Evolutionary conservation across 495 filamentous ascomycete genomes (phyloP).

Genomic region (Terfezia boudieri): DNA sequence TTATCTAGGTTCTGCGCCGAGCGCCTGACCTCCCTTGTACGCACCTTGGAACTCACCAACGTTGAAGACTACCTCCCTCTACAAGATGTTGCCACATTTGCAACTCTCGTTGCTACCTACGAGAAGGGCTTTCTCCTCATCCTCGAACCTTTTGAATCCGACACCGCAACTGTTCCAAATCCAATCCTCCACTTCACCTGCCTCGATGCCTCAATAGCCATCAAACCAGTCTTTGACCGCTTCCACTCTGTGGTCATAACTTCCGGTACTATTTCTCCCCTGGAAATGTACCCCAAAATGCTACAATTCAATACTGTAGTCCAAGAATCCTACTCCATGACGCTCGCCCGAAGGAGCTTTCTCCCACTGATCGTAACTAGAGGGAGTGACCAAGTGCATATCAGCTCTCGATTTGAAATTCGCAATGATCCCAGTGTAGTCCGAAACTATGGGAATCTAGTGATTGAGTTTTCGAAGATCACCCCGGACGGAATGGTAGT

Average conservation of each 20-base stretch:
- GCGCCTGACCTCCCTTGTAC: constrained; percentile 77
- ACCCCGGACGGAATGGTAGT: constrained; percentile 96
- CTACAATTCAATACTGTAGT: constrained; percentile 76
- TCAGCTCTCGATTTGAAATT: constrained; percentile 79
- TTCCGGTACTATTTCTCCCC: constrained; percentile 83
- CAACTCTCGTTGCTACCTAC: constrained; percentile 92
- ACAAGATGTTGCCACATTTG: constrained; percentile 95
- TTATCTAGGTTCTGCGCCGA: constrained; percentile 61
- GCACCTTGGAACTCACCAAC: constrained; percentile 87
- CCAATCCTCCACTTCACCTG: constrained; percentile 91
- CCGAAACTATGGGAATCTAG: constrained; percentile 78
- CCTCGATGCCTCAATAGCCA: constrained; percentile 92
- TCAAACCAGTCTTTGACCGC: constrained; percentile 91
- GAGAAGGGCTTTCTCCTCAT: constrained; percentile 94
- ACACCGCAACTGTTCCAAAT: constrained; percentile 86
- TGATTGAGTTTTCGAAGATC: constrained; percentile 82
- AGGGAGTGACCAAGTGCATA: constrained; percentile 75
- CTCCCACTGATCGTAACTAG: constrained; percentile 92
- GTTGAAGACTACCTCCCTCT: constrained; percentile 95
- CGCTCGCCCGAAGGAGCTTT: constrained; percentile 83
- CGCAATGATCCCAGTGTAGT: constrained; percentile 87
- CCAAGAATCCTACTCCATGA: constrained; percentile 94
- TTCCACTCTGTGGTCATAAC: constrained; percentile 98
- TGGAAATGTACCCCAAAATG: constrained; percentile 99
- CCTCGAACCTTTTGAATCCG: constrained; percentile 86